Conservation (phyloP, 2,329 filamentous ascomycete genomes). For the Beauveria pseudobassiana region DNA sequence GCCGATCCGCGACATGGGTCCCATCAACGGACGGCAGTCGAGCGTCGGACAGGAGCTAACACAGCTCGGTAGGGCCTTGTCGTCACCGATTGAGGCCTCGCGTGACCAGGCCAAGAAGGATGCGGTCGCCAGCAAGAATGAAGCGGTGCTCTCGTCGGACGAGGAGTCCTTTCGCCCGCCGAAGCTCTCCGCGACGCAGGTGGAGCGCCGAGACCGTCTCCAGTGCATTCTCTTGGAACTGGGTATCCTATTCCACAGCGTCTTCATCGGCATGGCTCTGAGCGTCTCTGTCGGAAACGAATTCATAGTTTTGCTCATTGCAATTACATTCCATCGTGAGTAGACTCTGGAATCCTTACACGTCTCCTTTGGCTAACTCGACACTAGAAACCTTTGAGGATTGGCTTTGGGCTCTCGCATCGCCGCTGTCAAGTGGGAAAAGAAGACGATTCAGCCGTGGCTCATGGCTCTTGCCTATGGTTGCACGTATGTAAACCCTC, state of each 20-base stretch:
- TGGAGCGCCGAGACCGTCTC: slow-evolving; percentile 57
- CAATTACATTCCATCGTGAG: slow-evolving; percentile 65
- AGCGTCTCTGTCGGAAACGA: slow-evolving; percentile 69
- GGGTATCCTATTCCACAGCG: slow-evolving; percentile 55
- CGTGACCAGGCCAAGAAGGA: slow-evolving; percentile 13
- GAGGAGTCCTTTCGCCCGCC: slow-evolving; percentile 17
- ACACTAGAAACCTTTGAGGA: slow-evolving; percentile 37
- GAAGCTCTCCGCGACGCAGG: slow-evolving; percentile 41
- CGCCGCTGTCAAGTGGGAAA: slow-evolving; percentile 41
- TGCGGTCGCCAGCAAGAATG: slow-evolving; percentile 12
- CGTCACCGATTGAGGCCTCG: slow-evolving; percentile 11
- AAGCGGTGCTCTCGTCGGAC: neutral
- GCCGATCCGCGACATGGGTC: slow-evolving; percentile 26
- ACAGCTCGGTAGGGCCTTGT: slow-evolving; percentile 19
- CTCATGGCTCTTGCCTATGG: slow-evolving; percentile 52
- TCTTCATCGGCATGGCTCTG: slow-evolving; percentile 80
- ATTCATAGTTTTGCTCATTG: slow-evolving; percentile 71
- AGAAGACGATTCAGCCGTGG: slow-evolving; percentile 41
- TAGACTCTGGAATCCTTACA: neutral
- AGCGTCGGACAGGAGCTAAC: slow-evolving; percentile 28
- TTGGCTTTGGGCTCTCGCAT: slow-evolving; percentile 59
- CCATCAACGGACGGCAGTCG: slow-evolving; percentile 25
- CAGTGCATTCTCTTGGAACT: slow-evolving; percentile 74
- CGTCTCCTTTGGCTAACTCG: slow-evolving; percentile 6
- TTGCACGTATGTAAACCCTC: slow-evolving; percentile 33